phyloP scores from a whole-genome alignment of 805 yeast species.

The Hanseniaspora hatyaiensis region DNA sequence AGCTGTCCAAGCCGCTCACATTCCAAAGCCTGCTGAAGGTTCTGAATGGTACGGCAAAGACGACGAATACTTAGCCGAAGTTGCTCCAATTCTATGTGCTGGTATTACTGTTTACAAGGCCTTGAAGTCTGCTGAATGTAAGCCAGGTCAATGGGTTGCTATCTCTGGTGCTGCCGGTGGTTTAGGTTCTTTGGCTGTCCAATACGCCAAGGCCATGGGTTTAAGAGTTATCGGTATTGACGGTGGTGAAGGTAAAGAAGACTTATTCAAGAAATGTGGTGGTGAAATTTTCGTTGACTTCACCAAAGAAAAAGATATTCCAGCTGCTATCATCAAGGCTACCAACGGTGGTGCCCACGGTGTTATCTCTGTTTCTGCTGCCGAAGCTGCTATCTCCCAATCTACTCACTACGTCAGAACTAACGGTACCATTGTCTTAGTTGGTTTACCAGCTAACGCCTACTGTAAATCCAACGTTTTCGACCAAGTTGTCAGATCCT shows the following conservation, averaged over 20 bases:
- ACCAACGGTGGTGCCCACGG: constrained; percentile 61
- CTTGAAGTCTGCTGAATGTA: constrained; percentile 44
- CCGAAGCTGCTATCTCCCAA: constrained; percentile 41
- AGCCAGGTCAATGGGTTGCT: constrained; percentile 63
- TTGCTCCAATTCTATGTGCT: constrained; percentile 56
- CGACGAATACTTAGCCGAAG: constrained; percentile 43
- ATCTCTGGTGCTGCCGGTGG: constrained; percentile 78
- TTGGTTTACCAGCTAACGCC: constrained; percentile 49
- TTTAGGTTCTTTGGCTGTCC: constrained; percentile 63
- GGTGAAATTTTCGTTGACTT: constrained; percentile 54
- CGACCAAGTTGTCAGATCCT: constrained; percentile 39
- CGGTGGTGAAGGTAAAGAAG: constrained; percentile 59
- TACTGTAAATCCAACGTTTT: constrained; percentile 37
- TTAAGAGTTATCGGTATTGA: constrained; percentile 59
- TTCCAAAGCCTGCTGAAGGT: constrained; percentile 31
- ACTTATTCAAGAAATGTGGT: constrained; percentile 43
- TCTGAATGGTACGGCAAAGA: constrained; percentile 15
- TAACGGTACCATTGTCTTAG: constrained; percentile 50
- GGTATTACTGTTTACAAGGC: constrained; percentile 63
- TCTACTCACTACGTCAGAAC: constrained; percentile 44
- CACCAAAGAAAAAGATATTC: constrained; percentile 40
- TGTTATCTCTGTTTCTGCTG: constrained; percentile 52
- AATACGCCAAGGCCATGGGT: constrained; percentile 69
- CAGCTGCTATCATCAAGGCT: constrained; percentile 35
- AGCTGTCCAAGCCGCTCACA: constrained; percentile 50